Evolutionary conservation across 768 basidiomycete genomes (phyloP).

Genomic region (Calocybe cyanea): DNA sequence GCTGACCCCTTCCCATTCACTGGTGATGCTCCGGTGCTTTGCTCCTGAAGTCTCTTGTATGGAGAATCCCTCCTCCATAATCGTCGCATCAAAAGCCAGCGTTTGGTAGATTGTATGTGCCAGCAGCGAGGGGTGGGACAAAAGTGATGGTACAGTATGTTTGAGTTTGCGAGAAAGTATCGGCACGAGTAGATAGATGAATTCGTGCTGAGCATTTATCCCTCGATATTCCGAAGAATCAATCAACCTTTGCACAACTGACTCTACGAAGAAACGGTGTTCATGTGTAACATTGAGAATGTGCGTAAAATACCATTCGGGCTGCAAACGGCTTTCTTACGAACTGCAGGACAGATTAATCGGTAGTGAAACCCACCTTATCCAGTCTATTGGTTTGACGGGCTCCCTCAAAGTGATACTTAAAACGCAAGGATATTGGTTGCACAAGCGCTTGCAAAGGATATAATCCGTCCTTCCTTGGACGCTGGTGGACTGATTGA

Average conservation of each 20-base stretch:
- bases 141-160: conserved; percentile 66
- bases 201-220: conserved; percentile 82
- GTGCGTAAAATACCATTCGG: conserved; percentile 97
- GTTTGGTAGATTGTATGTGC: conserved; percentile 97
- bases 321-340: conserved; percentile 51
- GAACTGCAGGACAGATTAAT: too few species aligned
- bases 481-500: conserved; percentile 5
- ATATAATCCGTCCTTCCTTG: conserved; percentile 63
- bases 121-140: conserved; percentile 77
- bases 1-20: conserved; percentile 73
- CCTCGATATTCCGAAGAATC: conserved; percentile 55
- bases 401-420: conserved; percentile 89
- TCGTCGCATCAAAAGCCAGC: conserved; percentile 76
- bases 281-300: conserved; percentile 84
- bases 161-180: conserved; percentile 72
- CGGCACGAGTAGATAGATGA: conserved; percentile 74
- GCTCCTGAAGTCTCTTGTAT: conserved; percentile 48
- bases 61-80: conserved; percentile 72
- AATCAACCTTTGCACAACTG: conserved; percentile 67
- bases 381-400: conserved; percentile 88
- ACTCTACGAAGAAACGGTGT: conserved; percentile 77
- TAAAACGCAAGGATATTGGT: conserved; percentile 83
- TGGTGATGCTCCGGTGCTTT: conserved; percentile 17
- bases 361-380: conserved; percentile 51
- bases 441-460: conserved; percentile 81